Conservation (phyloP, 176 grass and related monocot species). For the Calamus simplicifolius region DNA sequence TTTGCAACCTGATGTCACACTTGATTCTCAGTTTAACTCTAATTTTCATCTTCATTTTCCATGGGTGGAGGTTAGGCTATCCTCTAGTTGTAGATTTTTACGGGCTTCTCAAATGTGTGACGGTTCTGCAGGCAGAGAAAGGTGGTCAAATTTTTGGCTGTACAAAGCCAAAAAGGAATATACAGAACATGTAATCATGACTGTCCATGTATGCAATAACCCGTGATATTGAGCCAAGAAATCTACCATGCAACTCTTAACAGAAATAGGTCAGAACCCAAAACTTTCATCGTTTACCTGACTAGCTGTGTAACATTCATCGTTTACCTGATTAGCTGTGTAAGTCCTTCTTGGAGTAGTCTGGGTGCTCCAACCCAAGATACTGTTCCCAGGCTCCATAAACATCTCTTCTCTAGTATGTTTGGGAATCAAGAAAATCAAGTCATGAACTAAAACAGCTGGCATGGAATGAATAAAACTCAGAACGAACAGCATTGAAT, state of each 20-base stretch:
- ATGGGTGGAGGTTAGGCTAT: neutral
- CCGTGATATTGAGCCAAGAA: neutral
- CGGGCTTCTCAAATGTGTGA: conserved; percentile 63
- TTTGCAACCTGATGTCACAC: no score
- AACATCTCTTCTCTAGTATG: conserved; percentile 32
- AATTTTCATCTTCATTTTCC: neutral
- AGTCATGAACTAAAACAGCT: neutral
- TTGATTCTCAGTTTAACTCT: neutral
- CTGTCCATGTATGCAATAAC: neutral
- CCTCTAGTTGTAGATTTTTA: conserved; percentile 66
- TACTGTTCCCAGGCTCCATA: conserved; percentile 64
- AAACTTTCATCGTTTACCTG: conserved; percentile 29
- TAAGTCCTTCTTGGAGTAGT: conserved; percentile 40
- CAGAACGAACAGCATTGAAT: neutral
- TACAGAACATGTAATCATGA: neutral
- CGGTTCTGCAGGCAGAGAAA: conserved; percentile 37
- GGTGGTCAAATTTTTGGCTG: neutral
- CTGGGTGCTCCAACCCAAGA: conserved; percentile 62
- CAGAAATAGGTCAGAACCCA: neutral
- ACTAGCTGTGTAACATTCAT: conserved; percentile 22
- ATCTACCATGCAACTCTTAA: neutral
- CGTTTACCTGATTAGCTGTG: conserved; percentile 46
- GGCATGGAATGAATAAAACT: neutral
- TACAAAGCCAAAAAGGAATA: neutral
- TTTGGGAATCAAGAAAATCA: conserved; percentile 2